phyloP scores from a whole-genome alignment of 1,284 basidiomycete species.

The Heliocybe sulcata region DNA sequence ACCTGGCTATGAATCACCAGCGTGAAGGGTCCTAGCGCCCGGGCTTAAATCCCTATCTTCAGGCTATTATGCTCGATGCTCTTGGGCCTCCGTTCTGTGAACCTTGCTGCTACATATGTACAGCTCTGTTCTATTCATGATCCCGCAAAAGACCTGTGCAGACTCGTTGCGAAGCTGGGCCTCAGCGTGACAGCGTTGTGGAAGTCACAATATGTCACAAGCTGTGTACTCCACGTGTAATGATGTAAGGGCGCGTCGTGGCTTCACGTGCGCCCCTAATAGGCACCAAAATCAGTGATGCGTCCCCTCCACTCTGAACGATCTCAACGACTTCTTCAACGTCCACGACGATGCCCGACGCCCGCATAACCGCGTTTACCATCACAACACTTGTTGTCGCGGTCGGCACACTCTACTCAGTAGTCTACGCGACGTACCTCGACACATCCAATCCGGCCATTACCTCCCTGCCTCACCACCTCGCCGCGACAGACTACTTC shows the following conservation, averaged over 20 bases:
- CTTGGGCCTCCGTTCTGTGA: too few relatives aligned
- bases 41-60: too few relatives aligned
- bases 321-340: background rate
- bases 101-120: too few relatives aligned
- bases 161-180: too few relatives aligned
- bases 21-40: too few relatives aligned
- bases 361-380: slow-evolving; percentile 17
- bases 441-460: slow-evolving; percentile 68
- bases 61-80: too few relatives aligned
- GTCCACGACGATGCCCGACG: slow-evolving; percentile 10
- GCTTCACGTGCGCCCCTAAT: background rate
- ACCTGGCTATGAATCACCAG: too few relatives aligned
- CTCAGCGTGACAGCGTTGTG: too few relatives aligned
- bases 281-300: background rate
- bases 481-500: slow-evolving; percentile 65
- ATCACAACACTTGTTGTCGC: slow-evolving; percentile 31
- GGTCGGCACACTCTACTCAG: slow-evolving; percentile 45
- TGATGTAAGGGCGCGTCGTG: background rate
- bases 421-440: slow-evolving; percentile 47
- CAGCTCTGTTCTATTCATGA: too few relatives aligned
- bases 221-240: background rate
- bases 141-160: too few relatives aligned
- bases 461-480: slow-evolving; percentile 60
- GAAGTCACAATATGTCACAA: background rate
- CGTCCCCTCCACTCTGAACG: background rate